These are phyloP conservation scores for Backusella mclennaniae DNA, from an alignment of 192 early-diverging fungal genomes.

Conservation along the genomic window DNA sequence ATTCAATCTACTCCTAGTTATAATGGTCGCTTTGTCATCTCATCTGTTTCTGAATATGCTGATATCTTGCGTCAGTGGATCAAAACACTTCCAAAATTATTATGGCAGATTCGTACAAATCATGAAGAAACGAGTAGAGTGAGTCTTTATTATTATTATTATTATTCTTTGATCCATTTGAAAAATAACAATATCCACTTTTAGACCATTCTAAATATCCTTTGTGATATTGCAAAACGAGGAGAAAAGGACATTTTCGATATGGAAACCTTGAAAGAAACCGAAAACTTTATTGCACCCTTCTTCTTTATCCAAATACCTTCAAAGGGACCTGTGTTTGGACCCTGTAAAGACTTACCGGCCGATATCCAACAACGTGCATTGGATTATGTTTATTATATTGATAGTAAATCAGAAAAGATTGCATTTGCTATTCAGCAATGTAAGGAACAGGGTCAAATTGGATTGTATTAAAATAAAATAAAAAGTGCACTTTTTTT, in stretches of 20 bases:
- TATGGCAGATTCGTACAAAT: conserved; percentile 48
- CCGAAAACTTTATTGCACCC: conserved; percentile 29
- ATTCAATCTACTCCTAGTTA: conserved; percentile 44
- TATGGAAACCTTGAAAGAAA: conserved; percentile 20
- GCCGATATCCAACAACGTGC: conserved; percentile 42
- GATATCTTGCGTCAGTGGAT: conserved; percentile 34
- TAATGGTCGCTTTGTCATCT: conserved; percentile 35
- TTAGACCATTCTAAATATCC: conserved; percentile 33
- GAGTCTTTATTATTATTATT: neutral
- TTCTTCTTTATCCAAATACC: conserved; percentile 33
- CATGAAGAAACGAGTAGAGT: conserved; percentile 44
- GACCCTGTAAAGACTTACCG: conserved; percentile 43
- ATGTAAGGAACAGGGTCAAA: neutral
- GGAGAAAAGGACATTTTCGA: conserved; percentile 31
- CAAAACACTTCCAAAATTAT: conserved; percentile 45
- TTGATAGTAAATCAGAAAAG: conserved; percentile 20
- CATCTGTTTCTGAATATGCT: conserved; percentile 13
- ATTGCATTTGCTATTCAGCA: conserved; percentile 10
- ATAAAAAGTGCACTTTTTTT: neutral
- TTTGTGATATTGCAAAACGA: conserved; percentile 39
- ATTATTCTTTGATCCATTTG: neutral
- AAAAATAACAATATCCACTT: neutral
- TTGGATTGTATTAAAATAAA: conserved; percentile 18
- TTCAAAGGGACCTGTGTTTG: conserved; percentile 39
- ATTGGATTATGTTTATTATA: conserved; percentile 47